These are phyloP conservation scores for Flaveria ramosissima DNA, from an alignment of 129 eudicot species.

Conservation along the genomic window DNA sequence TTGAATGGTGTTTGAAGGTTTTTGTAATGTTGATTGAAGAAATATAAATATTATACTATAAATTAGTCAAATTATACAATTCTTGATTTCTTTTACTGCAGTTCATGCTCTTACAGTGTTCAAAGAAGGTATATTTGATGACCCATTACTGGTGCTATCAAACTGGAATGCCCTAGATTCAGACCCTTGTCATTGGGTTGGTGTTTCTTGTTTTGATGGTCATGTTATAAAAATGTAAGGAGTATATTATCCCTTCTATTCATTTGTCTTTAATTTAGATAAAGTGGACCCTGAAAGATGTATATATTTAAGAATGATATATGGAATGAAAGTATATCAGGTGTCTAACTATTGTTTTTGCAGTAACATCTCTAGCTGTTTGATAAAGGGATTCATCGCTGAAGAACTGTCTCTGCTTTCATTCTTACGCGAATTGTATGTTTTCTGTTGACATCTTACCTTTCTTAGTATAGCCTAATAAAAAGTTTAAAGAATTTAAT, in stretches of 20 bases:
- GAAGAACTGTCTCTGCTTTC: slow-evolving; percentile 67
- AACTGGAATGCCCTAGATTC: slow-evolving; percentile 79
- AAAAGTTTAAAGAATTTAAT: neutral
- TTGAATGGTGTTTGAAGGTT: slow-evolving; percentile 27
- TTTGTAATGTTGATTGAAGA: slow-evolving; percentile 1
- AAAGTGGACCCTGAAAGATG: too few species aligned
- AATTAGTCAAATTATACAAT: neutral
- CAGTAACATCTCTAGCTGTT: slow-evolving; percentile 81
- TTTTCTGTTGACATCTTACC: slow-evolving; percentile 12
- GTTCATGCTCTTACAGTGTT: slow-evolving; percentile 76
- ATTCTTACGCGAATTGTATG: slow-evolving; percentile 70
- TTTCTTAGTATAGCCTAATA: slow-evolving; percentile 1
- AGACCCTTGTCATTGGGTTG: slow-evolving; percentile 86
- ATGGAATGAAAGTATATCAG: slow-evolving; percentile 1
- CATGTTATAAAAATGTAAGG: slow-evolving; percentile 83
- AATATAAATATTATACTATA: neutral
- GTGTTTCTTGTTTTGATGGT: slow-evolving; percentile 69
- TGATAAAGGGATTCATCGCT: slow-evolving; percentile 79
- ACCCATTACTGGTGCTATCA: slow-evolving; percentile 72
- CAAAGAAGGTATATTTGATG: slow-evolving; percentile 89
- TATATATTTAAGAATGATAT: too few species aligned
- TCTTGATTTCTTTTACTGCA: slow-evolving; percentile 37
- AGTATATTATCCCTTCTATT: neutral
- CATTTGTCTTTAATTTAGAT: too few species aligned
- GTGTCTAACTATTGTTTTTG: slow-evolving; percentile 27